Conservation (phyloP, 2,329 filamentous ascomycete species). For the Paecilomyces sp. region DNA sequence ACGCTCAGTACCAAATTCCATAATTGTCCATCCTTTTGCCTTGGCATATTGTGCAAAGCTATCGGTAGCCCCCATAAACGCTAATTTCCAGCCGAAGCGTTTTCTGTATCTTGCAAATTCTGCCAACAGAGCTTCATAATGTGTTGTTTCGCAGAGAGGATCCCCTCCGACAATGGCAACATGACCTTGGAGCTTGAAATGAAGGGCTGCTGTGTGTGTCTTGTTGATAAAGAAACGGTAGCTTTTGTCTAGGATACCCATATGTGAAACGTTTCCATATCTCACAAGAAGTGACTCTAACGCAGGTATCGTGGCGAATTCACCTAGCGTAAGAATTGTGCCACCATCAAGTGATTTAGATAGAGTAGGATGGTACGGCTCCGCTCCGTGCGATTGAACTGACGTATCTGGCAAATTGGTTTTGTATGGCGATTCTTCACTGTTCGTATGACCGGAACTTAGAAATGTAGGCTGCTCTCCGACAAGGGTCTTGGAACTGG, state of each 20-base stretch:
- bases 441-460: background rate
- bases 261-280: slow-evolving; percentile 35
- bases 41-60: slow-evolving; percentile 24
- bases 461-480: background rate
- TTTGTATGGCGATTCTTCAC: background rate
- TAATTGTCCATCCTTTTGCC: slow-evolving; percentile 23
- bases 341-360: slow-evolving; percentile 1
- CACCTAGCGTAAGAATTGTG: slow-evolving; percentile 20
- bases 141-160: slow-evolving; percentile 24
- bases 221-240: slow-evolving; percentile 36
- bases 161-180: slow-evolving; percentile 35
- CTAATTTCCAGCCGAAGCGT: slow-evolving; percentile 22
- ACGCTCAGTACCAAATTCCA: slow-evolving; percentile 32
- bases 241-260: slow-evolving; percentile 36
- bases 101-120: slow-evolving; percentile 30
- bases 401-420: background rate
- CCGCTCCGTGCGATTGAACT: background rate
- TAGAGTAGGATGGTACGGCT: background rate
- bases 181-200: slow-evolving; percentile 30
- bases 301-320: slow-evolving; percentile 24
- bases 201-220: slow-evolving; percentile 25
- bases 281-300: slow-evolving; percentile 21
- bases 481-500: background rate
- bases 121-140: slow-evolving; percentile 19
- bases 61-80: slow-evolving; percentile 30